phyloP scores from a whole-genome alignment of 179 eudicot species.

The Camellia oleifera region DNA sequence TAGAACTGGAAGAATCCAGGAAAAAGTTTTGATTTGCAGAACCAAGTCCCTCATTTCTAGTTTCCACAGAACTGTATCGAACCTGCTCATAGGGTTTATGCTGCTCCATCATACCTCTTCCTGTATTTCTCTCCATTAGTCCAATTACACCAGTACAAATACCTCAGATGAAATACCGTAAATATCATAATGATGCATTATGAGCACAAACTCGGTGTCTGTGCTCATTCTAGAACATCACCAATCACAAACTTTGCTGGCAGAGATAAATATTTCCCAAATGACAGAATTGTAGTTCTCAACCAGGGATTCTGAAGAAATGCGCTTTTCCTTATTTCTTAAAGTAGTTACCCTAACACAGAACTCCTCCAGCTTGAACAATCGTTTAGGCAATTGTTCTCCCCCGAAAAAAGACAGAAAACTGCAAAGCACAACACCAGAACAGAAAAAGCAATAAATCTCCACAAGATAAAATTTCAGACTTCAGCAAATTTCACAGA shows the following conservation, averaged over 20 bases:
- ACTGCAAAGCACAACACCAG: conserved; percentile 11
- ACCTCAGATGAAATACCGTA: neutral
- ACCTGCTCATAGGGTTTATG: conserved; percentile 40
- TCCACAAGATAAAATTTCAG: neutral
- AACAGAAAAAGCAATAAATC: neutral
- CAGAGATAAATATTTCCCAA: conserved; percentile 3
- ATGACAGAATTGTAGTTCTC: neutral
- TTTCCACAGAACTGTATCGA: conserved; percentile 36
- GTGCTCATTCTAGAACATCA: neutral
- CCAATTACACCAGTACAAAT: neutral
- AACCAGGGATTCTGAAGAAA: neutral
- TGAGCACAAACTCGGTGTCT: neutral
- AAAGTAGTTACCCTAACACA: neutral
- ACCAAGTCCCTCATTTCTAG: conserved; percentile 48
- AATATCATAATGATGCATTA: neutral
- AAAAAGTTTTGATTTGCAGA: conserved; percentile 50
- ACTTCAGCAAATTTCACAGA: neutral
- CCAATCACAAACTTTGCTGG: conserved; percentile 2
- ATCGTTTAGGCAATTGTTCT: neutral
- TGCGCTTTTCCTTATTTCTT: conserved; percentile 1
- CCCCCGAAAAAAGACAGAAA: neutral
- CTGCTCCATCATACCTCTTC: conserved; percentile 37
- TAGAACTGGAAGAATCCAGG: conserved; percentile 59
- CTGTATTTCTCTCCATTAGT: conserved; percentile 28
- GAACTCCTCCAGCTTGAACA: neutral